Conservation (phyloP, 2,329 filamentous ascomycete genomes). For the Talaromyces sp. region DNA sequence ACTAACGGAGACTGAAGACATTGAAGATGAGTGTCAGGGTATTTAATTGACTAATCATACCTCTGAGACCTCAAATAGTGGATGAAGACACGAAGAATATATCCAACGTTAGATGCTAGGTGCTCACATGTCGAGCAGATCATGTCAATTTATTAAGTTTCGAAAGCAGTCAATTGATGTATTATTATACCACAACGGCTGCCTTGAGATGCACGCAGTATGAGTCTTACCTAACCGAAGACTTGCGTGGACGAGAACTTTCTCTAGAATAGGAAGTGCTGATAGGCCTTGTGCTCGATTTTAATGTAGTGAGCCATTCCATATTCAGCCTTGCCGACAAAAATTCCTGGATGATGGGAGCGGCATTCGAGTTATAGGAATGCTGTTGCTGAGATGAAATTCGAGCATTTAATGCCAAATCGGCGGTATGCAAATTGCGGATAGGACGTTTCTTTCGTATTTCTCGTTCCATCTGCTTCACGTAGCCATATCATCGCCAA, state of each 20-base stretch:
- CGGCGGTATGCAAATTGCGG: neutral
- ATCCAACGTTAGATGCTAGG: neutral
- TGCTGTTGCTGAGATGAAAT: neutral
- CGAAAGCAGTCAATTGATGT: neutral
- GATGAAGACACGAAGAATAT: neutral
- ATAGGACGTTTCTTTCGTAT: neutral
- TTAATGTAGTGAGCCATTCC: neutral
- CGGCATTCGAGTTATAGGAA: neutral
- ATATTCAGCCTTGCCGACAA: neutral
- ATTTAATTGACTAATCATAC: neutral
- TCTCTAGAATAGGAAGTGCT: neutral
- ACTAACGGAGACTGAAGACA: constrained; percentile 67
- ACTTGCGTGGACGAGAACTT: neutral
- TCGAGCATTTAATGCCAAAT: neutral
- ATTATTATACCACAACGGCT: neutral
- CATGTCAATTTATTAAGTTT: neutral
- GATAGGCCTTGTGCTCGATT: neutral
- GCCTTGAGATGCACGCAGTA: neutral
- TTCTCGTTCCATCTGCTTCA: neutral
- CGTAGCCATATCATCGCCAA: constrained; percentile 12
- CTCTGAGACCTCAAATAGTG: neutral
- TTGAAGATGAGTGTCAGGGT: neutral
- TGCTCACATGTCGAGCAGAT: neutral
- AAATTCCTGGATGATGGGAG: neutral
- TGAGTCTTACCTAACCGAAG: neutral